These are phyloP conservation scores for Hanseniaspora thailandica DNA, from an alignment of 805 yeast genomes.

Conservation along the genomic window DNA sequence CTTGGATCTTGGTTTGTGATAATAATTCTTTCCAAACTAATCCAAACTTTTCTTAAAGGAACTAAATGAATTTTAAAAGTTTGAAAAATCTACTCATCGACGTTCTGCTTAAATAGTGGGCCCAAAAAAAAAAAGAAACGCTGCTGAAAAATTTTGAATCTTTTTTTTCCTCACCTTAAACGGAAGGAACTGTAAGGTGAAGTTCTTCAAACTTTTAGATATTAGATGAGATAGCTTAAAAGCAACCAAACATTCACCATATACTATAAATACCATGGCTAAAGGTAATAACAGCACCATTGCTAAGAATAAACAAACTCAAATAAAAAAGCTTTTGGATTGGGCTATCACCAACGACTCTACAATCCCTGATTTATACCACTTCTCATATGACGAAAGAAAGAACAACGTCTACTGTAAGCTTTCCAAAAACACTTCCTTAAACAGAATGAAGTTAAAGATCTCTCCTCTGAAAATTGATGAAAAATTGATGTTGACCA, in stretches of 20 bases:
- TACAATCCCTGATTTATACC: constrained; percentile 27
- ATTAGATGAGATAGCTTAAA: too few species aligned
- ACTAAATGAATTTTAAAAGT: background rate
- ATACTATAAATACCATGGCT: background rate
- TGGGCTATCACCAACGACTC: constrained; percentile 36
- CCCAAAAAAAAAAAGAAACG: background rate
- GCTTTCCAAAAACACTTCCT: constrained; percentile 8
- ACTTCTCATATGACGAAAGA: constrained; percentile 25
- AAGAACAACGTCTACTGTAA: constrained; percentile 27
- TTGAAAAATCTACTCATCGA: background rate
- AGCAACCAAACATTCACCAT: background rate
- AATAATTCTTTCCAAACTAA: too few species aligned
- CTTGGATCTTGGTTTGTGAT: background rate
- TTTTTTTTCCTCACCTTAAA: background rate
- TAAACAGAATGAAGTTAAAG: constrained; percentile 28
- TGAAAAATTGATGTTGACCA: constrained; percentile 29
- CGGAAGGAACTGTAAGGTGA: background rate
- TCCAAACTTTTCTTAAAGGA: too few species aligned
- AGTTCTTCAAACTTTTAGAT: too few species aligned
- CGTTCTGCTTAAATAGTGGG: background rate
- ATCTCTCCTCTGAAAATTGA: constrained; percentile 24
- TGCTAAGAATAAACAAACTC: constrained; percentile 4
- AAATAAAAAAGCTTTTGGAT: constrained; percentile 18
- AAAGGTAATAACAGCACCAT: background rate
- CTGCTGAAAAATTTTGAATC: background rate